Base-by-base conservation (phyloP, 257 asterid genomes). In the Verbascum thapsus region DNA sequence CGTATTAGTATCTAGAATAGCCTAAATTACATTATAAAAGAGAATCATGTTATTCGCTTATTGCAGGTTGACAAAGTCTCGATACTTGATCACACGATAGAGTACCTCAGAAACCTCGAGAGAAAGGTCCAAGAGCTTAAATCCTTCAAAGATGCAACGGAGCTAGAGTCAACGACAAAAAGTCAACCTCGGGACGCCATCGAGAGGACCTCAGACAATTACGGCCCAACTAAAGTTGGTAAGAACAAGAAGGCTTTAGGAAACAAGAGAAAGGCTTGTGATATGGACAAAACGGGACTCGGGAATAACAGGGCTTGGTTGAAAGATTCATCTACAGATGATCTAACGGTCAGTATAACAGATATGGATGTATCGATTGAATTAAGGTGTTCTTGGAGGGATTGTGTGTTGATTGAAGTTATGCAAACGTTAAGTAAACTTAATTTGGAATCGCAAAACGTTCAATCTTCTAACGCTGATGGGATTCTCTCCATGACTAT, bases 51-150 rank as follows among this genome's bases (percentile, higher is more conserved):
- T 5, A n/a, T 72, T 66, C 34, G 37, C 32, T 20, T 18, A n/a
- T 61, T 78, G 73, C 86, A 94, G 99, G 95, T 70, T 45, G 98
- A 94, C 83, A 94, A 94, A 80, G 78, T 90, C 48, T 78, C 97
- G 0, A 38, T 94, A 37, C 96, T 94, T 3, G 95, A 90, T 73
- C 86, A 79, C 20, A 86, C 99, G 1, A 90, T 94, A 58, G 88
- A 84, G 67, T 80, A 88, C 76, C 57, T 94, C 75, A 80, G 85
- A 55, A 84, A 81, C 61, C 96, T 94, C 0, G 90, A 88, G 74
- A 84, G 85, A 44, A 86, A 84, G 69, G 76, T 90, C 2, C 78
- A 78, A 59, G 91, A 80, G 72, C 84, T 88, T 6, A 88, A 88
- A 73, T 77, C 95, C 32, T 64, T 63, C 75, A 86, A 74, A 47